These are phyloP conservation scores for Citrus sinensis DNA, from an alignment of 345 rosid species.

Conservation along the genomic window DVS_A1.0 CM039162.1:5942501-5943000, in stretches of 20 bases:
- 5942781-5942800: neutral
- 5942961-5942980: slow-evolving; percentile 17
- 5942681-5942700: slow-evolving; percentile 11
- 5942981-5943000: slow-evolving; percentile 22
- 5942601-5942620: slow-evolving; percentile 16
- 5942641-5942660: slow-evolving; percentile 22
- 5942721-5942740: slow-evolving; percentile 5
- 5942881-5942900: slow-evolving; percentile 20
- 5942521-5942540: slow-evolving; percentile 5
- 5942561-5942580: neutral
- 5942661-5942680: neutral
- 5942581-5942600: slow-evolving; percentile 14
- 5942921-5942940: slow-evolving; percentile 23
- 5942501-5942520: neutral
- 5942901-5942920: slow-evolving; percentile 1
- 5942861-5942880: slow-evolving; percentile 59
- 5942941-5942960: slow-evolving; percentile 10
- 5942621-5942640: slow-evolving; percentile 16
- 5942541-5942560: neutral
- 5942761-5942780: slow-evolving; percentile 21
- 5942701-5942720: neutral
- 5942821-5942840: slow-evolving; percentile 11
- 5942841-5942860: slow-evolving; percentile 25
- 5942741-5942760: slow-evolving; percentile 16
- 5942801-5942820: slow-evolving; percentile 14